phyloP scores from a whole-genome alignment of 2,329 filamentous ascomycete genomes.

The Cordyceps cicadae region DNA sequence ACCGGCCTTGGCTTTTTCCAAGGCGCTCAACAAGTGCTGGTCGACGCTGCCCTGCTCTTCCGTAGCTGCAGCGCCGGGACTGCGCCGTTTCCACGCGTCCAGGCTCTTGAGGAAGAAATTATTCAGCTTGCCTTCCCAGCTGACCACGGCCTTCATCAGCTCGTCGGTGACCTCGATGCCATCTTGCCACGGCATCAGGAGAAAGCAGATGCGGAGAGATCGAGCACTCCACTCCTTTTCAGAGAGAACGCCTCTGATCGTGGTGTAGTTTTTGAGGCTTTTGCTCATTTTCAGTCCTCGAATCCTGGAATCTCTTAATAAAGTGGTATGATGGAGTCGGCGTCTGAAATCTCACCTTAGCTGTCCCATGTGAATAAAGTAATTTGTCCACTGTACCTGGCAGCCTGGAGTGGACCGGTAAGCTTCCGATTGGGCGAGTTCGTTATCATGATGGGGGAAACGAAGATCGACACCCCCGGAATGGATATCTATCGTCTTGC shows the following conservation, averaged over 20 bases:
- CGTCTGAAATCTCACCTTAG: background rate
- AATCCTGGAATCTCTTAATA: background rate
- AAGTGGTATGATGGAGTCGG: no score
- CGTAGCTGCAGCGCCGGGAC: no score
- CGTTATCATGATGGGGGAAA: background rate
- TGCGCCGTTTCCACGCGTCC: slow-evolving; percentile 15
- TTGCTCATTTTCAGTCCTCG: background rate
- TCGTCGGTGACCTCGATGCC: background rate
- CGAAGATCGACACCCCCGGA: slow-evolving; percentile 60
- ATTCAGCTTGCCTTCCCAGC: slow-evolving; percentile 59
- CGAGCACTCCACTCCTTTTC: background rate
- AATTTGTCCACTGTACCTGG: background rate
- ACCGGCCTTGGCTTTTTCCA: no score
- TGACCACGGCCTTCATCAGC: slow-evolving; percentile 42
- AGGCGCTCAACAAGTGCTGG: no score
- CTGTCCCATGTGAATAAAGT: background rate
- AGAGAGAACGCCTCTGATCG: background rate
- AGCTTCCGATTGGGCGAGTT: background rate
- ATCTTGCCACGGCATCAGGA: background rate
- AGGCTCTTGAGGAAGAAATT: slow-evolving; percentile 30
- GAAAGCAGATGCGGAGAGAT: background rate
- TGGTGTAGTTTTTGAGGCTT: background rate
- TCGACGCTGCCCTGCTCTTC: no score
- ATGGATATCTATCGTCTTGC: slow-evolving; percentile 61
- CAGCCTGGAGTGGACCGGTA: background rate